Evolutionary conservation across 2,329 filamentous ascomycete genomes (phyloP), one percentile per base, ranked within the genome.

Genomic region (Aspergillus calidoustus): DNA sequence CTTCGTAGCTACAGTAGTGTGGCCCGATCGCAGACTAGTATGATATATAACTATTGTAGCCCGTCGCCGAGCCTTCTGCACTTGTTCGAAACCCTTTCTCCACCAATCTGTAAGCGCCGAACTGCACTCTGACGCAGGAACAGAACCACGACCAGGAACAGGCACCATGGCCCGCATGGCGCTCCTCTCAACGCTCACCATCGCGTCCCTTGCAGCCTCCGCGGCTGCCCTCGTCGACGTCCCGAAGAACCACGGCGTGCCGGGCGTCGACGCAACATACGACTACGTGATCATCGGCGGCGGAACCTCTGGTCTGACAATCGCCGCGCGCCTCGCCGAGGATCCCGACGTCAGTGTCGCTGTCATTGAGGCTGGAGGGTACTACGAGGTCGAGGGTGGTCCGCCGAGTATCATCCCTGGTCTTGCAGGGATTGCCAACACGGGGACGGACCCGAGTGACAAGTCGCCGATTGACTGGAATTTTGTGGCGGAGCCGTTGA

Each of bases 211-310:
- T 13, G 34, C 34, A 41, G 34, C 34, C 23, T 52, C 23, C 49
- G 8, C 49, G 11, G 11, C 25, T 6, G n/a, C 50, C 19, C 50
- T 53, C 23, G 50, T 41, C 50, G 50, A 19, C 5, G 50, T 34
- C 3, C 48, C 30, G 25, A 11, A 38, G n/a, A 53, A 41, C 30
- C 50, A 22, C 25, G 41, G 41, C 23, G 19, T 31, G 5, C 15
- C 53, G 2, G 53, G 53, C 7, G 15, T 31, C n/a, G 34, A 47
- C 34, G 53, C 53, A 15, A 56, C 54, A 3, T 56, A 56, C 54
- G 54, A 56, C 54, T 56, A 56, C 23, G 54, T 56, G 8, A 25
- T 56, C 15, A 28, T 56, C 1, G 54, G 54, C 8, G 54, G 54
- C 6, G 54, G 54, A 2, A 56, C 54, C 1, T 46, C 54, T 4